Evolutionary conservation across 1,139 yeast genomes (phyloP).

Genomic region (Debaryomyces robertsiae): DNA sequence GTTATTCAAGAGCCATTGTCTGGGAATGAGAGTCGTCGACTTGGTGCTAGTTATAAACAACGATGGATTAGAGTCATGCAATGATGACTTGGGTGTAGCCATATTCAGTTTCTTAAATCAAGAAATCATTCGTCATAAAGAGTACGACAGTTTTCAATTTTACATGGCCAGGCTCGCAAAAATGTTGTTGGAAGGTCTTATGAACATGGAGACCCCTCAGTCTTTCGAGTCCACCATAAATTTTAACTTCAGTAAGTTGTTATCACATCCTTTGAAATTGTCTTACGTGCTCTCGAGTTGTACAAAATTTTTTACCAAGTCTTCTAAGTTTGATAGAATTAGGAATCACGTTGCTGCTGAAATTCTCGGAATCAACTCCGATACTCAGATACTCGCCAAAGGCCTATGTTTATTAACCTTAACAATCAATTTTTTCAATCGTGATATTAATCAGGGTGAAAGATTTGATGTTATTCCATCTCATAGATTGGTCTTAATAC

Average conservation of each 20-base stretch:
- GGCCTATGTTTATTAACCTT: conserved; percentile 54
- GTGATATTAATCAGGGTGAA: conserved; percentile 20
- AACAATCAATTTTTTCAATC: conserved; percentile 49
- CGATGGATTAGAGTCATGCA: conserved; percentile 1
- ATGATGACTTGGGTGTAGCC: neutral
- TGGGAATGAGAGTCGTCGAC: neutral
- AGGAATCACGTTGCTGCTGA: conserved; percentile 69
- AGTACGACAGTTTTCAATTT: conserved; percentile 15
- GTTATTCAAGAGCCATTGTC: conserved; percentile 2
- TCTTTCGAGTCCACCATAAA: conserved; percentile 30
- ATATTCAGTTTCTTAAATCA: neutral
- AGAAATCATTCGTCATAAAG: neutral
- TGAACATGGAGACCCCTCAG: conserved; percentile 6
- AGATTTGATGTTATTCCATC: conserved; percentile 40
- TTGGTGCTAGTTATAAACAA: conserved; percentile 8
- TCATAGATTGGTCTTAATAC: conserved; percentile 62
- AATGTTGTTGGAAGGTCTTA: conserved; percentile 22
- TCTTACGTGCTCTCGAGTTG: conserved; percentile 41
- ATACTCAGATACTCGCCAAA: conserved; percentile 35
- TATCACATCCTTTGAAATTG: conserved; percentile 37
- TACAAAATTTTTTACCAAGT: conserved; percentile 33
- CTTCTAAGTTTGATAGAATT: conserved; percentile 48
- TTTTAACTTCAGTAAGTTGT: conserved; percentile 33
- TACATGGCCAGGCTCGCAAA: conserved; percentile 33
- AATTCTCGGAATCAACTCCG: conserved; percentile 53